Evolutionary conservation across 768 basidiomycete genomes (phyloP).

Genomic region (Inosperma sp.): DNA sequence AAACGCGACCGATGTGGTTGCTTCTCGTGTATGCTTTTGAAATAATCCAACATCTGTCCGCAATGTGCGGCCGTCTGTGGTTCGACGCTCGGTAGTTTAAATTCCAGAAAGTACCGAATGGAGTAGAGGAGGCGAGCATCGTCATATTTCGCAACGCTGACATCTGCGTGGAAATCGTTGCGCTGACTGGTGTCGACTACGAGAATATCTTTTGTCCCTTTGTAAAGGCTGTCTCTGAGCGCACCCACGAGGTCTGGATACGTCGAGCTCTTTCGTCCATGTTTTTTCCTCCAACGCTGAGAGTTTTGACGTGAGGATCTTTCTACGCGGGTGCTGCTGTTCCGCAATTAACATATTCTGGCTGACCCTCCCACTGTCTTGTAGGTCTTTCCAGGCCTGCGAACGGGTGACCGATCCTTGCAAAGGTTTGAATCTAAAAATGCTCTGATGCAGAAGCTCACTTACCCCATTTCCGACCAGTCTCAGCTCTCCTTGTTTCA

Average conservation of each 20-base stretch:
- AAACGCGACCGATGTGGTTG: neutral
- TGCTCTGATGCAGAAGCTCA: conserved; percentile 1
- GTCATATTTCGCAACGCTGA: neutral
- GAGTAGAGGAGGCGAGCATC: neutral
- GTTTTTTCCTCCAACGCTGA: conserved; percentile 1
- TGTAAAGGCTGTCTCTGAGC: conserved; percentile 1
- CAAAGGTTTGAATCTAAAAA: conserved; percentile 4
- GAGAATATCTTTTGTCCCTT: neutral
- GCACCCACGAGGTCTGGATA: neutral
- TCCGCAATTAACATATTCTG: conserved; percentile 1
- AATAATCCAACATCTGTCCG: conserved; percentile 1
- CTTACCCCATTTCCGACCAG: conserved; percentile 4
- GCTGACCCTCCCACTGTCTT: neutral
- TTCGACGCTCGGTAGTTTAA: neutral
- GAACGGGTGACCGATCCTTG: conserved; percentile 3
- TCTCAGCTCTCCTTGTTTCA: conserved; percentile 1
- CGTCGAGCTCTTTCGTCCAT: conserved; percentile 1
- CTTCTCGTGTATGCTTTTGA: neutral
- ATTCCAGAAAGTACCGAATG: neutral
- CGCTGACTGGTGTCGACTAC: neutral
- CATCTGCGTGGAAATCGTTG: conserved; percentile 2
- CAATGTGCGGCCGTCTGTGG: neutral
- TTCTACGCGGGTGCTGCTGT: neutral
- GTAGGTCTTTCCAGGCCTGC: conserved; percentile 2
- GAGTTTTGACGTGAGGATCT: conserved; percentile 3